phyloP scores from a whole-genome alignment of 768 basidiomycete species.

The Rossbeevera mucosa region DNA sequence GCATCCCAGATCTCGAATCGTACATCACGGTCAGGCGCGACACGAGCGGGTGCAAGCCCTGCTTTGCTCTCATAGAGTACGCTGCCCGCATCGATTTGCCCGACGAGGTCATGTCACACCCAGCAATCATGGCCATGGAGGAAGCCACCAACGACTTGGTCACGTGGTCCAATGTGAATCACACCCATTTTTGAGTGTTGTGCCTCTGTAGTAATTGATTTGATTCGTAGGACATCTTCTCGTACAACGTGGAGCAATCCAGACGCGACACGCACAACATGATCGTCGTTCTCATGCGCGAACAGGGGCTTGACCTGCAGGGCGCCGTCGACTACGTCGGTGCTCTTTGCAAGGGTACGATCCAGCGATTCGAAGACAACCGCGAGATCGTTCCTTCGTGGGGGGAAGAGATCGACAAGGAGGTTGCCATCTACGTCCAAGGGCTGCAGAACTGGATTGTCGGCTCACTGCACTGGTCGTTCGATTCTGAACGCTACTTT shows the following conservation, averaged over 20 bases:
- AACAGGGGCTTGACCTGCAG: conserved; percentile 54
- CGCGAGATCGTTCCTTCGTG: conserved; percentile 53
- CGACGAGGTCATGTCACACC: conserved; percentile 50
- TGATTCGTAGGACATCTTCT: conserved; percentile 58
- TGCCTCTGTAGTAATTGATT: neutral
- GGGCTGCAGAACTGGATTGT: conserved; percentile 72
- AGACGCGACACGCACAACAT: conserved; percentile 68
- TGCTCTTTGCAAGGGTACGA: conserved; percentile 51
- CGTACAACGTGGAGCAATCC: conserved; percentile 72
- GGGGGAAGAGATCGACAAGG: conserved; percentile 54
- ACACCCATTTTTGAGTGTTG: neutral
- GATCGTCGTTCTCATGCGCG: conserved; percentile 63
- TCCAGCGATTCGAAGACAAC: conserved; percentile 49
- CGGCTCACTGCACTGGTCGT: conserved; percentile 71
- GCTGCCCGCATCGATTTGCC: conserved; percentile 48
- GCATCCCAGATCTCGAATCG: conserved; percentile 44
- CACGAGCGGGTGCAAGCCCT: conserved; percentile 49
- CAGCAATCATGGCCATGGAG: conserved; percentile 41
- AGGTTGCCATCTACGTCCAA: conserved; percentile 53
- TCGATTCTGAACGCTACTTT: conserved; percentile 66
- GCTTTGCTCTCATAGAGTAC: conserved; percentile 53
- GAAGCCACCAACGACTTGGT: conserved; percentile 50
- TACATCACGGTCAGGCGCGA: conserved; percentile 52
- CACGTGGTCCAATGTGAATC: conserved; percentile 42
- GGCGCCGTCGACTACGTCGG: conserved; percentile 62